Percentiles rank a stretch among this genome's conserved stretches.
phyloP scores from a whole-genome alignment of 2,329 filamentous ascomycete species.

The Aspergillus novoparasiticus region DNA sequence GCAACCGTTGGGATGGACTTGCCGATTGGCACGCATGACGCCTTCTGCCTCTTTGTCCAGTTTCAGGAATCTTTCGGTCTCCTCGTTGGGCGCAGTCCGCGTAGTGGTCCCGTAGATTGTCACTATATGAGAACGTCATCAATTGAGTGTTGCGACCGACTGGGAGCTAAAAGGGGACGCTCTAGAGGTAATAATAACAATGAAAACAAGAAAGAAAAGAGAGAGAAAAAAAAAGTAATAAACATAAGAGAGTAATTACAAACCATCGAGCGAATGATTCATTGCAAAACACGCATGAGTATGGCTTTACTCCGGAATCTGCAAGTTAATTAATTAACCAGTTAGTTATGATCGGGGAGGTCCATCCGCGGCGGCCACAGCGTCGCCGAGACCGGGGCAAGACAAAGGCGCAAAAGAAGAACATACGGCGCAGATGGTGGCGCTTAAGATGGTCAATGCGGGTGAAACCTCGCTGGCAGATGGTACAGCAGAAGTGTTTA shows the following conservation, averaged over 20 bases:
- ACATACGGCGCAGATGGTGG: slow-evolving; percentile 50
- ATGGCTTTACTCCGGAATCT: slow-evolving; percentile 53
- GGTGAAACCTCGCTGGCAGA: slow-evolving; percentile 50
- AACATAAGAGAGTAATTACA: slow-evolving; percentile 17
- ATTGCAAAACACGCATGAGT: slow-evolving; percentile 49
- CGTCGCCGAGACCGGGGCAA: neutral
- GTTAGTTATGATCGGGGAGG: slow-evolving; percentile 7
- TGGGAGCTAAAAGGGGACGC: neutral
- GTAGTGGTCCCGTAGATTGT: slow-evolving; percentile 52
- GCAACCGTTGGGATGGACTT: slow-evolving; percentile 18
- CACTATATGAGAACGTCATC: slow-evolving; percentile 31
- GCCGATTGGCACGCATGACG: slow-evolving; percentile 53
- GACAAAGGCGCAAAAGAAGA: neutral
- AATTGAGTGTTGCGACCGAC: neutral
- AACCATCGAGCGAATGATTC: slow-evolving; percentile 50
- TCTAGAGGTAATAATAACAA: neutral
- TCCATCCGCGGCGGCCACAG: neutral
- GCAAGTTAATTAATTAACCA: slow-evolving; percentile 14
- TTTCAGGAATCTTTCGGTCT: slow-evolving; percentile 48
- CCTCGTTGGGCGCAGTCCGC: slow-evolving; percentile 45
- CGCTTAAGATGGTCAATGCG: slow-evolving; percentile 53
- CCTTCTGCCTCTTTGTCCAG: slow-evolving; percentile 48
- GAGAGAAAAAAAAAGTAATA: neutral
- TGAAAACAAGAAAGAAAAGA: neutral
- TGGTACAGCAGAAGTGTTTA: slow-evolving; percentile 47